phyloP scores from a whole-genome alignment of 1,139 yeast genomes.

The Hansenula sp. region DNA sequence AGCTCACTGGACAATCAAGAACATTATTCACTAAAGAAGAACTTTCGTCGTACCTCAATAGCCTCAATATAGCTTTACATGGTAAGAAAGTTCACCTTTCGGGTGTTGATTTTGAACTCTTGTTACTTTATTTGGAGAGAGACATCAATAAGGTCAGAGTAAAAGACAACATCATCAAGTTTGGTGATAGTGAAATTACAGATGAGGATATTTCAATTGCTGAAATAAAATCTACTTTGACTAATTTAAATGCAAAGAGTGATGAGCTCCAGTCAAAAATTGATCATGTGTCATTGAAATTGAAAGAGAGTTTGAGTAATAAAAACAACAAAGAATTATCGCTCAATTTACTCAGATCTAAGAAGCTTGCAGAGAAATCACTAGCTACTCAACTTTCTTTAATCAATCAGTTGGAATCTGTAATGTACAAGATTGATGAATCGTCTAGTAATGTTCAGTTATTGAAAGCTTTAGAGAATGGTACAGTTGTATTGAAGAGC shows the following conservation, averaged over 20 bases:
- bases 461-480: constrained; percentile 32
- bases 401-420: constrained; percentile 33
- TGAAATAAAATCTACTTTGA: constrained; percentile 23
- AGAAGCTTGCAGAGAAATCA: constrained; percentile 29
- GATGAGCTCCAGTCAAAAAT: constrained; percentile 16
- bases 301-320: constrained; percentile 13
- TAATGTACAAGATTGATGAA: constrained; percentile 43
- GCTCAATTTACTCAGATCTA: constrained; percentile 22
- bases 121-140: constrained; percentile 17
- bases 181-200: constrained; percentile 21
- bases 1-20: constrained; percentile 7
- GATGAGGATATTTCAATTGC: constrained; percentile 28
- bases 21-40: constrained; percentile 12
- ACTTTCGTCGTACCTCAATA: constrained; percentile 6
- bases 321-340: constrained; percentile 16
- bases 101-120: constrained; percentile 16
- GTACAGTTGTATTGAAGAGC: constrained; percentile 27
- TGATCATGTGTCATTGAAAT: constrained; percentile 9
- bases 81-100: constrained; percentile 5
- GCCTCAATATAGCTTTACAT: constrained; percentile 3
- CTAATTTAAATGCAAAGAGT: constrained; percentile 10
- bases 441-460: constrained; percentile 40
- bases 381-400: constrained; percentile 29
- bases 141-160: constrained; percentile 12
- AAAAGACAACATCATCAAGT: constrained; percentile 14